Evolutionary conservation across 257 asterid genomes (phyloP), one percentile per base, ranked within the genome.

Genomic region (Forsythia suspensa): DNA sequence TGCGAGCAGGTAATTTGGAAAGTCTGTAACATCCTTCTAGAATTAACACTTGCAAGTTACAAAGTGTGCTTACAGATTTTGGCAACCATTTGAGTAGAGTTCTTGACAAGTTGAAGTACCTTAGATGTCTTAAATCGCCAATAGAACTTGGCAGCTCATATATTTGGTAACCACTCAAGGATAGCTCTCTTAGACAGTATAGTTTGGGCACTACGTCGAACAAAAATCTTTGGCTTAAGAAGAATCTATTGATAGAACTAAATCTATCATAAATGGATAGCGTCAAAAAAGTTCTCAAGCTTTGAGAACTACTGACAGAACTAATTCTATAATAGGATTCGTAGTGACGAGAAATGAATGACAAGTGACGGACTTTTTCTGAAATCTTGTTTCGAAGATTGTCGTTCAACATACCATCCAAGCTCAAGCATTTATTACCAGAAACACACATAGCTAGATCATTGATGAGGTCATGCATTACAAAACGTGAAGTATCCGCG

Each of bases 391-490:
- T 24, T n/a, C 34, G n/a, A 24, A 76, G 75, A 40, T 80, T 61
- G 18, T 59, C 52, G 16, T 81, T 79, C 13, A 71, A 59, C 34
- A 77, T 61, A 67, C 74, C 85, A 70, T 85, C 81, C 77, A 82
- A 67, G 63, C 86, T 66, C 37, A 70, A 72, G 72, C 82, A 85
- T n/a, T 71, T 80, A 42, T 70, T 71, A 42, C 82, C 84, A 67
- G 87, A 82, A 76, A 83, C 84, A 73, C 73, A 80, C 59, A 57
- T 73, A 3, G 87, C 82, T 71, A 83, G 71, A 68, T 83, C 87
- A 73, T 80, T 76, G n/a, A 80, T 83, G 70, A 83, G 82, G 71
- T 83, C 82, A 29, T 83, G 87, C 87, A 83, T 83, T 12, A 83
- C 73, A 51, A 76, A 80, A 37, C 57, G 10, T 24, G 80, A 80